Conservation (phyloP, 2,329 filamentous ascomycete species). For the Cytospora chrysosperma region DNA sequence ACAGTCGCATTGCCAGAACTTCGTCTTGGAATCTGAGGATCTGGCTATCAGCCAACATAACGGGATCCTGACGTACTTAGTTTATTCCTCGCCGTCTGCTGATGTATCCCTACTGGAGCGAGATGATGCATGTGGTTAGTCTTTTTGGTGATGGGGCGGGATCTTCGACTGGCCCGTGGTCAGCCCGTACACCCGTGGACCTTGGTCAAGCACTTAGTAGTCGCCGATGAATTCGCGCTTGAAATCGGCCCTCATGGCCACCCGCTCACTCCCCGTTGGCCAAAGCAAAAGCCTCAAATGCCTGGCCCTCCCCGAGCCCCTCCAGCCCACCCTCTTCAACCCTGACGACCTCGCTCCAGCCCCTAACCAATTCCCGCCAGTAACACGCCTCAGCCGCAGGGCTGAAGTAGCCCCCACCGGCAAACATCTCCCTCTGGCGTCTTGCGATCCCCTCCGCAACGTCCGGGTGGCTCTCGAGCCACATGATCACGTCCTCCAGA, state of each 20-base stretch:
- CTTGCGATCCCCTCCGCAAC: slow-evolving; percentile 47
- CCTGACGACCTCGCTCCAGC: slow-evolving; percentile 45
- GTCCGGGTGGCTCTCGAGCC: slow-evolving; percentile 44
- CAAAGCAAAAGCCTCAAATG: slow-evolving; percentile 42
- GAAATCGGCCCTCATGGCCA: neutral
- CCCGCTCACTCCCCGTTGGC: slow-evolving; percentile 28
- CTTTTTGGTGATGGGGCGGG: neutral
- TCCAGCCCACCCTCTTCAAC: slow-evolving; percentile 37
- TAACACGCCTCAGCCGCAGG: slow-evolving; percentile 53
- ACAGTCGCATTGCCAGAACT: neutral
- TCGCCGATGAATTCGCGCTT: no score
- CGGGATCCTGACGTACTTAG: neutral
- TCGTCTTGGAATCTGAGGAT: neutral
- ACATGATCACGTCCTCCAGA: slow-evolving; percentile 44
- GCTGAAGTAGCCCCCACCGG: slow-evolving; percentile 45
- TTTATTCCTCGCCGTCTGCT: neutral
- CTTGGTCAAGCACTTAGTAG: no score
- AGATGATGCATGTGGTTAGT: neutral
- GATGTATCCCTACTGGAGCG: no score
- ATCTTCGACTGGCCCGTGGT: neutral
- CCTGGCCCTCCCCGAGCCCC: slow-evolving; percentile 32
- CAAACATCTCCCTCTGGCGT: slow-evolving; percentile 45
- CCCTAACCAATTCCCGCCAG: slow-evolving; percentile 49
- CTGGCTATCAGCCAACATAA: neutral
- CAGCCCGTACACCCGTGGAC: no score